Conservation (phyloP, 2,329 filamentous ascomycete genomes). For the Diplodia mutila region DNA sequence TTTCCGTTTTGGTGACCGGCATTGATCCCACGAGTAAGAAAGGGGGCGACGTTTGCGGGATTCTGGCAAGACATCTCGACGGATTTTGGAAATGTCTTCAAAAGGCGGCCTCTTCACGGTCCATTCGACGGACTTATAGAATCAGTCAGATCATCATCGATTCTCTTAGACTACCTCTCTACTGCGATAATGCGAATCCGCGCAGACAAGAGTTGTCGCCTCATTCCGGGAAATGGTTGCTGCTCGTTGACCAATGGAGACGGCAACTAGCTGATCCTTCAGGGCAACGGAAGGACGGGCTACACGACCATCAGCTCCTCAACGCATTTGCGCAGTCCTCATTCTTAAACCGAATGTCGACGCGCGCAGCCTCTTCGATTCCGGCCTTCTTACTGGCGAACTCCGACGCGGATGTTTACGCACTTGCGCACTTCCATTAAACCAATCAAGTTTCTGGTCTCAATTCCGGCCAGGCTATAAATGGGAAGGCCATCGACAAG, state of each 20-base stretch:
- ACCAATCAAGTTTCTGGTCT: background rate
- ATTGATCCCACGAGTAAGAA: background rate
- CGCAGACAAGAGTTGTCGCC: no score
- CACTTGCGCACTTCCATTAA: background rate
- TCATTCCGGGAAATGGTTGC: conserved; percentile 2
- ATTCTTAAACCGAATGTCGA: background rate
- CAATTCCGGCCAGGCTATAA: background rate
- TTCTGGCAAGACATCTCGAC: background rate
- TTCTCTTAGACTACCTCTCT: no score
- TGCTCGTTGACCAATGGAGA: background rate
- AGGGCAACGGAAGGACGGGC: background rate
- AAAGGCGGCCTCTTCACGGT: background rate
- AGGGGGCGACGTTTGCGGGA: background rate
- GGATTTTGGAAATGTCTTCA: background rate
- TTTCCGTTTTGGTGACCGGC: background rate
- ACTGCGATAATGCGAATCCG: background rate
- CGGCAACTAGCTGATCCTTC: background rate
- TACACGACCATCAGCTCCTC: background rate
- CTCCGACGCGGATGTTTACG: background rate
- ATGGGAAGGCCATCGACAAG: background rate
- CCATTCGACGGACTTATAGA: background rate
- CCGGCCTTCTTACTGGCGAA: background rate
- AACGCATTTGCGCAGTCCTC: background rate
- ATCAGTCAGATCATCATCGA: no score
- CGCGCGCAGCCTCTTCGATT: background rate